These are phyloP conservation scores for Agaricus subrufescens DNA, from an alignment of 768 basidiomycete genomes.

Conservation along the genomic window DNA sequence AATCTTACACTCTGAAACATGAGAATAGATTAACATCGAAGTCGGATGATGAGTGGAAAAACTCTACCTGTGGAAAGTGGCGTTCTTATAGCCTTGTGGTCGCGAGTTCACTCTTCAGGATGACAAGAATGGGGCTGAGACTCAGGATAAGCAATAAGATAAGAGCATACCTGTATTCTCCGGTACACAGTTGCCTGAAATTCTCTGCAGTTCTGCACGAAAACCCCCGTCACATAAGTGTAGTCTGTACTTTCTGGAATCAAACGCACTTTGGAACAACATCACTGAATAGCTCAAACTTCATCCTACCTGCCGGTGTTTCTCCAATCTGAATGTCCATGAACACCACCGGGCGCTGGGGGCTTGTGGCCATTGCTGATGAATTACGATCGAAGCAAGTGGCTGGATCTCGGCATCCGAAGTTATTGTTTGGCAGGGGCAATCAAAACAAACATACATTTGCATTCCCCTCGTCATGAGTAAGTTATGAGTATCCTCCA, in stretches of 20 bases:
- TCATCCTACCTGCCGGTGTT: constrained; percentile 90
- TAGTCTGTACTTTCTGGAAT: not conserved
- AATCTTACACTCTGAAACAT: constrained; percentile 62
- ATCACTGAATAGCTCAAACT: constrained; percentile 97
- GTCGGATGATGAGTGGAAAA: not conserved
- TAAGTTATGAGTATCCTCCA: too few relatives aligned
- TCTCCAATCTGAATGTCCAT: constrained; percentile 98
- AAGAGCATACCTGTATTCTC: constrained; percentile 76
- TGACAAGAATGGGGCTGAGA: constrained; percentile 2
- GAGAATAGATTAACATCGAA: constrained; percentile 12
- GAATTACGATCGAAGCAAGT: not conserved
- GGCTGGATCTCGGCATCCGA: too few relatives aligned
- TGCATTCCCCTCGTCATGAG: too few relatives aligned
- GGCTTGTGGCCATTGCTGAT: constrained; percentile 26
- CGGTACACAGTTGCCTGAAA: constrained; percentile 95
- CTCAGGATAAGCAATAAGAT: not conserved
- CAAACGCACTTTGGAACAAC: constrained; percentile 83
- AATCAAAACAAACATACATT: not conserved
- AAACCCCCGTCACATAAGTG: constrained; percentile 2
- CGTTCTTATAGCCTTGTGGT: constrained; percentile 88
- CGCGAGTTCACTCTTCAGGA: constrained; percentile 60
- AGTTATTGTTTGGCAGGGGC: not conserved
- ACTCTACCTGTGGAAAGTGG: constrained; percentile 85
- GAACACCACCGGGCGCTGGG: constrained; percentile 84
- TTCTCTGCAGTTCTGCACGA: constrained; percentile 87